A percentile compares a stretch with the other conserved stretches of the same genome.
These are phyloP conservation scores for Alternaria gaisen DNA, from an alignment of 2,329 filamentous ascomycete species.

Conservation along the genomic window DNA sequence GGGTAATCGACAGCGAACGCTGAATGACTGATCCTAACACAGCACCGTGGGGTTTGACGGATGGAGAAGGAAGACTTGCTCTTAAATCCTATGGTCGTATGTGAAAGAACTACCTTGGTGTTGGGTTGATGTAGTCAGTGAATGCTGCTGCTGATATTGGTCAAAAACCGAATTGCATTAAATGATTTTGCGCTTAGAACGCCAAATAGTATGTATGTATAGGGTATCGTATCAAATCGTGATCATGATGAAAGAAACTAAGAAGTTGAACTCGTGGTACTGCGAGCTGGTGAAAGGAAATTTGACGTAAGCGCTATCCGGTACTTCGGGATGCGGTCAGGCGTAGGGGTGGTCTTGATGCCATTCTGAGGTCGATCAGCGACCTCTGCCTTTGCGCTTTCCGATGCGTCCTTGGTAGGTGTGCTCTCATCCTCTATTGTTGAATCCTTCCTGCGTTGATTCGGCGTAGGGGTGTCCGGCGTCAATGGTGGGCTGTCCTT, in stretches of 20 bases:
- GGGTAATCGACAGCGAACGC: too few species aligned
- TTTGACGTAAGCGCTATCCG: slow-evolving; percentile 45
- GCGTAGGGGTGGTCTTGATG: neutral
- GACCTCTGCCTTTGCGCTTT: neutral
- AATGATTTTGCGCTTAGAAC: neutral
- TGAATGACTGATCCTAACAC: too few species aligned
- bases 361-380: slow-evolving; percentile 7
- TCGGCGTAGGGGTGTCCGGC: slow-evolving; percentile 33
- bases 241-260: neutral
- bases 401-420: slow-evolving; percentile 16
- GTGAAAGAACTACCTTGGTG: neutral
- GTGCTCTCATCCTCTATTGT: slow-evolving; percentile 7
- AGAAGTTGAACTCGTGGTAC: slow-evolving; percentile 4
- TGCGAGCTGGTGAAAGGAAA: slow-evolving; percentile 32
- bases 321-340: slow-evolving; percentile 38
- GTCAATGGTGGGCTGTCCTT: slow-evolving; percentile 25
- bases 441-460: slow-evolving; percentile 27
- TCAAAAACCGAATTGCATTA: neutral
- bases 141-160: neutral
- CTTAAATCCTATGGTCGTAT: neutral
- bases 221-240: slow-evolving; percentile 11
- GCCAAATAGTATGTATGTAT: neutral
- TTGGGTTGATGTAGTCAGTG: neutral
- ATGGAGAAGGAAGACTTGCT: too few species aligned
- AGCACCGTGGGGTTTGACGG: too few species aligned